phyloP scores from a whole-genome alignment of 495 filamentous ascomycete species.

The Penicillium angulare region DNA sequence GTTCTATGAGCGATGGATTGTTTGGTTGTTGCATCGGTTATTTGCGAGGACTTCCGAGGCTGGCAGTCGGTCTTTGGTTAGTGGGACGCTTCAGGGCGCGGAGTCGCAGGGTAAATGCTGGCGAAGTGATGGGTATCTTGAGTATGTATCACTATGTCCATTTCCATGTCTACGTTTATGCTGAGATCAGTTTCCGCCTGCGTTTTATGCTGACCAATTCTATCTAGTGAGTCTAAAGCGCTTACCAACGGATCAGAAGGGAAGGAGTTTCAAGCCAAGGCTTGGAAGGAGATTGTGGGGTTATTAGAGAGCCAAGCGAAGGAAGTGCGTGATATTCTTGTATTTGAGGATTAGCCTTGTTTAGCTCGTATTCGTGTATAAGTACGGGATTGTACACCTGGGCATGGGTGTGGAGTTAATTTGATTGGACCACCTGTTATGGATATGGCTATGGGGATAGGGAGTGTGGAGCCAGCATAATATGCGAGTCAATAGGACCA shows the following conservation, averaged over 20 bases:
- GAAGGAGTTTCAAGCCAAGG: slow-evolving; percentile 34
- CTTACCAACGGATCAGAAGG: slow-evolving; percentile 33
- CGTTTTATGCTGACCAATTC: slow-evolving; percentile 3
- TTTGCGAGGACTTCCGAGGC: slow-evolving; percentile 50
- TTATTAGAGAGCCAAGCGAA: slow-evolving; percentile 28
- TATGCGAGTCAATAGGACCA: too few relatives aligned
- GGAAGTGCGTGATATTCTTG: slow-evolving; percentile 14
- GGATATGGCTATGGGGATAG: slow-evolving; percentile 7
- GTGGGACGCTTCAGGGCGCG: slow-evolving; percentile 43
- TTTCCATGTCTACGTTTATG: too few relatives aligned
- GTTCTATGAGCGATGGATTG: slow-evolving; percentile 36
- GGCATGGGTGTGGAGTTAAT: too few relatives aligned
- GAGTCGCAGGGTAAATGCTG: slow-evolving; percentile 54
- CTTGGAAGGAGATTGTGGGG: slow-evolving; percentile 41
- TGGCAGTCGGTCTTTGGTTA: slow-evolving; percentile 51
- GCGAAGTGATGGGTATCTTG: slow-evolving; percentile 45
- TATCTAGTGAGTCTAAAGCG: slow-evolving; percentile 37
- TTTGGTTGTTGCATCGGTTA: slow-evolving; percentile 37
- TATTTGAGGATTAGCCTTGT: background rate
- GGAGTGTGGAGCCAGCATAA: slow-evolving; percentile 8
- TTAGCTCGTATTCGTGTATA: background rate
- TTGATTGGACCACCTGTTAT: too few relatives aligned
- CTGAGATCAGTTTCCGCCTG: too few relatives aligned
- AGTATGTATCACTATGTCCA: too few relatives aligned
- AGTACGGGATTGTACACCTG: too few relatives aligned